Conservation (phyloP, 306 rosid genomes). For the Vicia sativa region DNA sequence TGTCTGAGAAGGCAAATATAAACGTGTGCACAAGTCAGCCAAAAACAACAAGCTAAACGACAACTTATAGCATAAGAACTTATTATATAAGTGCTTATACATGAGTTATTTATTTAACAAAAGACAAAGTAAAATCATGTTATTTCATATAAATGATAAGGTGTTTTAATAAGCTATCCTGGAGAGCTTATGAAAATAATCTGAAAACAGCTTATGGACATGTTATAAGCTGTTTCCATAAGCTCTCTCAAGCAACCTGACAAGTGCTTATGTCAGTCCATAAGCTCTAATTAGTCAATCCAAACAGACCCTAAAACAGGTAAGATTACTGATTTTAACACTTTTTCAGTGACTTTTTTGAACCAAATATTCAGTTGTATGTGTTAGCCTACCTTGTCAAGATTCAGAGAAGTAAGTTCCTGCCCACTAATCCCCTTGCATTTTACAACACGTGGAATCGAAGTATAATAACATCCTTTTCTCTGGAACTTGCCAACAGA, state of each 20-base stretch:
- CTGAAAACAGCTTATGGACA: not conserved
- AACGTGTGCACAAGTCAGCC: constrained; percentile 31
- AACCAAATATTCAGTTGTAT: constrained; percentile 13
- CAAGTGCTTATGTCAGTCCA: not conserved
- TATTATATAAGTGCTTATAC: not conserved
- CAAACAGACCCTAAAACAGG: not conserved
- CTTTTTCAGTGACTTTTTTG: not conserved
- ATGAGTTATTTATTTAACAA: not conserved
- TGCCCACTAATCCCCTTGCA: constrained; percentile 70
- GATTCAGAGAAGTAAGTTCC: constrained; percentile 84
- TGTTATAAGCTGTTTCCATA: not conserved
- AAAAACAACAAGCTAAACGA: not conserved
- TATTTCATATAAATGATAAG: not conserved
- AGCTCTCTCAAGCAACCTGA: not conserved
- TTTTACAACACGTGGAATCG: constrained; percentile 78
- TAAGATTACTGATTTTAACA: constrained; percentile 18
- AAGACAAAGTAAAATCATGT: not conserved
- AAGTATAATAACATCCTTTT: constrained; percentile 84
- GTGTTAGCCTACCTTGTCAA: constrained; percentile 68
- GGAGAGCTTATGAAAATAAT: not conserved
- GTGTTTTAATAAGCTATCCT: not conserved
- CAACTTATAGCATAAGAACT: not conserved
- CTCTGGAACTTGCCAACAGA: constrained; percentile 50
- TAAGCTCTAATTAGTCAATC: not conserved
- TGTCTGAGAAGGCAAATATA: constrained; percentile 56